Evolutionary conservation across 2,329 filamentous ascomycete species (phyloP), one percentile per base, ranked within the genome.

Genomic region (Pestalotiopsis sp.): DNA sequence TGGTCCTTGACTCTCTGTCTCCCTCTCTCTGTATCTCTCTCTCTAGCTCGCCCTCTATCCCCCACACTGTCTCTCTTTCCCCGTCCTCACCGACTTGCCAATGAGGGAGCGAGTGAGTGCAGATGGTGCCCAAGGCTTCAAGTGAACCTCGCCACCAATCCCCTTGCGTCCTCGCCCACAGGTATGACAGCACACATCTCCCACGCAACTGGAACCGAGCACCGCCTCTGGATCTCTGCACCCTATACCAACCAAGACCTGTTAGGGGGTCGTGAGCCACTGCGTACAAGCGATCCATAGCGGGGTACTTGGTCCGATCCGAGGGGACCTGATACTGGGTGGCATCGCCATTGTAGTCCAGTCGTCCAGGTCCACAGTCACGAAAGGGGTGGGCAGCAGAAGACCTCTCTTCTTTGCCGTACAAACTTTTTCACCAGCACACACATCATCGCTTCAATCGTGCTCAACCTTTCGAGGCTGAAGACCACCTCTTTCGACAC

Each of bases 1-100:
- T 56, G 63, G 45, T 41, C 12, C 2, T 20, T 38, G 59, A 3
- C 59, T 31, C 11, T 31, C 27, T 36, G 31, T 27, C 31, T 6
- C 12, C 38, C 14, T 20, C 31, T 20, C 25, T 39, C 58, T 25
- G 11, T 36, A 20, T 11, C 27, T 31, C 31, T 38, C 31, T 14
- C 20, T 25, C 57, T 59, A 36, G 31, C 57, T 13, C 67, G 67
- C 39, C 38, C 69, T 41, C 67, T 68, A 39, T 66, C 38, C 23
- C 66, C 68, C 17, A 64, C 66, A 31, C 67, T 36, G 31, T 36
- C 31, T 36, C 31, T 36, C 31, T 9, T 36, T 36, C 31, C 31
- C 31, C 31, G 31, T 36, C 64, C 23, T 64, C 61, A 45, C 57
- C 57, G 31, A 62, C 59, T 62, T 36, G 45, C 45, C 45, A 17